These are phyloP conservation scores for Trichocladium uniseriatum DNA, from an alignment of 495 filamentous ascomycete species.

Conservation along the genomic window DNA sequence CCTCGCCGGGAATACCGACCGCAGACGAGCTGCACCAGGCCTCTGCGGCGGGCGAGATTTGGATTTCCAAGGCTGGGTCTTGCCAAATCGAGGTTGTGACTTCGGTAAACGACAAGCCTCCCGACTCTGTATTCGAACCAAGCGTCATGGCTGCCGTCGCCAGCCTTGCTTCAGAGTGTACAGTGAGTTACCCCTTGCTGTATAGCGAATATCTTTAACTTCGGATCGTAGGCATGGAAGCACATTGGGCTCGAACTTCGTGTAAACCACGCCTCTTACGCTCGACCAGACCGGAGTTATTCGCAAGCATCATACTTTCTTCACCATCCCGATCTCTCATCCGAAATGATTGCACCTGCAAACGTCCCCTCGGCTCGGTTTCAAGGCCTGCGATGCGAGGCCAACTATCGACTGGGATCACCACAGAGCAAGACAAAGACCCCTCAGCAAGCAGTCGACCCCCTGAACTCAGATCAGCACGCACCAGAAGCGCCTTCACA, in stretches of 20 bases:
- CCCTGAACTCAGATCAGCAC: neutral
- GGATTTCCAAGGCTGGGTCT: conserved; percentile 24
- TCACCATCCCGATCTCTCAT: conserved; percentile 22
- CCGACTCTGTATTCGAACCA: neutral
- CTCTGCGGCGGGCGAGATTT: conserved; percentile 13
- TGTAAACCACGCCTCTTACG: conserved; percentile 4
- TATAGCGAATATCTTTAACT: neutral
- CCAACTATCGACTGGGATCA: conserved; percentile 3
- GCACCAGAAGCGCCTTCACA: neutral
- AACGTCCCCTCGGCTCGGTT: conserved; percentile 25
- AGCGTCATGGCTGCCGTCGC: neutral
- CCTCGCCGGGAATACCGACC: neutral
- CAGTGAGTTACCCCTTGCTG: conserved; percentile 4
- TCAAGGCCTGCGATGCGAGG: conserved; percentile 23
- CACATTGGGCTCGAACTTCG: conserved; percentile 20
- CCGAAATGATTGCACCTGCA: conserved; percentile 13
- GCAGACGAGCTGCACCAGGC: conserved; percentile 11
- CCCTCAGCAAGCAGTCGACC: too few relatives aligned
- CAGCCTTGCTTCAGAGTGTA: conserved; percentile 11
- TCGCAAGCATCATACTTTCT: conserved; percentile 17
- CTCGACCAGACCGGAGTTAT: neutral
- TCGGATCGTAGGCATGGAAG: conserved; percentile 18
- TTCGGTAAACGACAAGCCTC: conserved; percentile 9
- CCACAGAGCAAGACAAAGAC: neutral
- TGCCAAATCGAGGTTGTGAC: conserved; percentile 18